Evolutionary conservation across 1,284 basidiomycete genomes (phyloP).

Genomic region (Moesziomyces parantarcticus): DNA sequence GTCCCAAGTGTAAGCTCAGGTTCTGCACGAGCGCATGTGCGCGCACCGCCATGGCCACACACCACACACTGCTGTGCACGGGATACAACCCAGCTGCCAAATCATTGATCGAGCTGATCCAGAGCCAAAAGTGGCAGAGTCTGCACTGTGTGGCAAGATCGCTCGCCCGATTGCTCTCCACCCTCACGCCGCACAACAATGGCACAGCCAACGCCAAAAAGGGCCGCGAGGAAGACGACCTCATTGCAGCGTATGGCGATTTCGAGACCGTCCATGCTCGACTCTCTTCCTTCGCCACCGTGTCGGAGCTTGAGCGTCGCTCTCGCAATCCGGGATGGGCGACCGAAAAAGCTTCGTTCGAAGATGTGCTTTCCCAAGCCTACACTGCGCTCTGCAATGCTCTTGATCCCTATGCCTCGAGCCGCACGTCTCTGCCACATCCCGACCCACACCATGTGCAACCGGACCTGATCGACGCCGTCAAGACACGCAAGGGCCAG

Average conservation of each 20-base stretch:
- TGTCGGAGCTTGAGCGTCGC: constrained; percentile 59
- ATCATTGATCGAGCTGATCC: constrained; percentile 63
- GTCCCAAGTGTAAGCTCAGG: constrained; percentile 70
- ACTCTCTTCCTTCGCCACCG: constrained; percentile 55
- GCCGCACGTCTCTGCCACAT: constrained; percentile 74
- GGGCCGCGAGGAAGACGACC: constrained; percentile 1
- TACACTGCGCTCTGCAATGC: constrained; percentile 36
- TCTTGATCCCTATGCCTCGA: constrained; percentile 61
- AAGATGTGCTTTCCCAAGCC: constrained; percentile 27
- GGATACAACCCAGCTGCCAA: constrained; percentile 77
- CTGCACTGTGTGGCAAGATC: constrained; percentile 33
- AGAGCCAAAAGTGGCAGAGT: constrained; percentile 39
- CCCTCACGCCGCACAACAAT: constrained; percentile 10
- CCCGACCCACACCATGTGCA: constrained; percentile 75
- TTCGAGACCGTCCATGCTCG: constrained; percentile 43
- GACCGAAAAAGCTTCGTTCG: constrained; percentile 45
- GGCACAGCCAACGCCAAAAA: not conserved
- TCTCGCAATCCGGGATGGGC: constrained; percentile 60
- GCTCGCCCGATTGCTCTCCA: constrained; percentile 23
- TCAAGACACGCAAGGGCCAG: constrained; percentile 71
- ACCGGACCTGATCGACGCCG: constrained; percentile 61
- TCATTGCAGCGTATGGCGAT: constrained; percentile 12
- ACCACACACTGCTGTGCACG: constrained; percentile 80
- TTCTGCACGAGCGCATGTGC: constrained; percentile 85
- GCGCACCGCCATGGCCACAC: constrained; percentile 72